These are phyloP conservation scores for Petasospora fabianii DNA, from an alignment of 1,139 yeast genomes.

Conservation along the genomic window DNA sequence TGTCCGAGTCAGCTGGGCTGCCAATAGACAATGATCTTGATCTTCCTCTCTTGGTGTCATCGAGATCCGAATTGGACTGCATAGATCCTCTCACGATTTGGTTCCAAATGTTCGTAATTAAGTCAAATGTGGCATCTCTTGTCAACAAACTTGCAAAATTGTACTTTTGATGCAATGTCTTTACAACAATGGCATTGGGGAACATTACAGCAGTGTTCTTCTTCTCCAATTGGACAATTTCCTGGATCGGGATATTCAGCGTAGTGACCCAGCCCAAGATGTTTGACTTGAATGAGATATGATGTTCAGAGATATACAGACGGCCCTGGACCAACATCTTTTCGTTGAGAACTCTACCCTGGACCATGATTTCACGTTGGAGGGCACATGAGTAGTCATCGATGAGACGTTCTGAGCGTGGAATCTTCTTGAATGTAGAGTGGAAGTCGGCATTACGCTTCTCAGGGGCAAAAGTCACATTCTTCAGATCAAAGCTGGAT, in stretches of 20 bases:
- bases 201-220: conserved; percentile 69
- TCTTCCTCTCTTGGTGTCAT: conserved; percentile 6
- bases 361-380: conserved; percentile 65
- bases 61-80: conserved; percentile 13
- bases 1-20: conserved; percentile 15
- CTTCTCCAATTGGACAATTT: conserved; percentile 68
- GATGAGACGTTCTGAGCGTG: conserved; percentile 49
- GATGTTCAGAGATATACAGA: conserved; percentile 56
- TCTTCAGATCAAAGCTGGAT: conserved; percentile 24
- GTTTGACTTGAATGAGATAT: conserved; percentile 66
- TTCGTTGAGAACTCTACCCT: conserved; percentile 65
- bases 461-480: conserved; percentile 31
- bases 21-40: conserved; percentile 4
- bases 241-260: conserved; percentile 61
- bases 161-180: conserved; percentile 67
- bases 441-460: conserved; percentile 65
- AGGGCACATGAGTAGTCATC: conserved; percentile 72
- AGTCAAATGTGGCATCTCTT: conserved; percentile 61
- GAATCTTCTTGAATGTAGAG: conserved; percentile 52
- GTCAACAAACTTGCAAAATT: conserved; percentile 69
- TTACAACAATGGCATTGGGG: conserved; percentile 70
- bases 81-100: conserved; percentile 29
- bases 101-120: conserved; percentile 62
- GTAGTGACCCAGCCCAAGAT: conserved; percentile 74
- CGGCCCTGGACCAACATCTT: conserved; percentile 58